phyloP scores from a whole-genome alignment of 2,329 filamentous ascomycete species.

The Fusarium succisae region DNA sequence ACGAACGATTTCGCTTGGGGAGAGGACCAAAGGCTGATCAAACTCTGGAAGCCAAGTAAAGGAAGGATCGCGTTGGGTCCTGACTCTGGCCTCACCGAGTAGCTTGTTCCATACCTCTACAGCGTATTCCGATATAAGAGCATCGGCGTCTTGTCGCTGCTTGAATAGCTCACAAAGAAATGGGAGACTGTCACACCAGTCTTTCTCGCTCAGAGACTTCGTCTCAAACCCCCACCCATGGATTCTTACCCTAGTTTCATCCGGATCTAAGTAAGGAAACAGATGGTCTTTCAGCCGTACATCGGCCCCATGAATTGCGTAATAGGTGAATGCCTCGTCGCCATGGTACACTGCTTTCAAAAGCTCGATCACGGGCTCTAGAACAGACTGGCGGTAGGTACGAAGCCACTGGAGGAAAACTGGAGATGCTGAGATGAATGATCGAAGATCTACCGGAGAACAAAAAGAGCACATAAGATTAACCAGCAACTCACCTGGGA shows the following conservation, averaged over 20 bases:
- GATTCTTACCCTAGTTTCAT: neutral
- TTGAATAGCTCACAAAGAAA: neutral
- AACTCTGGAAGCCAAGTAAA: neutral
- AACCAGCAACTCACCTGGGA: neutral
- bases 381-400: neutral
- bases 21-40: neutral
- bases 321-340: rapidly evolving
- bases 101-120: neutral
- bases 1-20: neutral
- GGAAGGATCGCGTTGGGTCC: neutral
- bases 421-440: neutral
- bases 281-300: rapidly evolving
- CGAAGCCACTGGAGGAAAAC: neutral
- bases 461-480: neutral
- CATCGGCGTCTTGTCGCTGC: neutral
- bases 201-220: neutral
- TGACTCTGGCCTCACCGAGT: neutral
- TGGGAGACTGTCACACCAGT: neutral
- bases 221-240: neutral
- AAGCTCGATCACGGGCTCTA: neutral
- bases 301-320: neutral
- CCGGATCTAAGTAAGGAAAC: neutral
- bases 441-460: neutral
- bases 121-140: neutral
- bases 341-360: neutral